phyloP scores from a whole-genome alignment of 2,329 filamentous ascomycete species.

The Monosporascus sp. region DNA sequence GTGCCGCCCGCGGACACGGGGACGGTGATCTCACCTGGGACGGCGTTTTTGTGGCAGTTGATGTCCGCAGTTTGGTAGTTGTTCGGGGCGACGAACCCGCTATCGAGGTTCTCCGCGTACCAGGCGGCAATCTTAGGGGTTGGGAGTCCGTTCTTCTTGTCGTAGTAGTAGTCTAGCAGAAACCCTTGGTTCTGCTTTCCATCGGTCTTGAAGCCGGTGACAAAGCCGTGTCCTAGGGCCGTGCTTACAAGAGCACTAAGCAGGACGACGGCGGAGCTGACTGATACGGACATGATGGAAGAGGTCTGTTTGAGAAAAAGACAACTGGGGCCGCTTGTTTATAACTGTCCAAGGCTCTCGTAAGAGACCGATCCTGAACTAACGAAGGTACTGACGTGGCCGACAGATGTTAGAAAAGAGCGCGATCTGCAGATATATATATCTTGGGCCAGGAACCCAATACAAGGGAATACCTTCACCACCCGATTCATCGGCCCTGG shows the following conservation, averaged over 20 bases:
- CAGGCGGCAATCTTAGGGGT: constrained; percentile 24
- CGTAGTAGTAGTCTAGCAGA: constrained; percentile 28
- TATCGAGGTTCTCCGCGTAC: constrained; percentile 29
- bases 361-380: too few relatives aligned
- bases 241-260: constrained; percentile 21
- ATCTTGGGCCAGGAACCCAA: background rate
- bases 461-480: background rate
- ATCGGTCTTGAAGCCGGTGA: constrained; percentile 43
- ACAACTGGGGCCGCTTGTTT: too few relatives aligned
- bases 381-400: too few relatives aligned
- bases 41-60: constrained; percentile 31
- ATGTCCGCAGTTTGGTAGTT: constrained; percentile 28
- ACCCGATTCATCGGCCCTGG: background rate
- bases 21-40: constrained; percentile 23
- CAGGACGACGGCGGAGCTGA: constrained; percentile 14
- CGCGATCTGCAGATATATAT: too few relatives aligned
- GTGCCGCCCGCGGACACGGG: constrained; percentile 24
- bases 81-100: constrained; percentile 34
- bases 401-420: too few relatives aligned
- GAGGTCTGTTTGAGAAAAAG: too few relatives aligned
- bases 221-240: constrained; percentile 37
- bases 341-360: too few relatives aligned
- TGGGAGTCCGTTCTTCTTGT: constrained; percentile 21
- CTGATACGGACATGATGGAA: constrained; percentile 13
- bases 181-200: constrained; percentile 27